A percentile compares a stretch with the other conserved stretches of the same genome.
Evolutionary conservation across 2,329 filamentous ascomycete genomes (phyloP).

Genomic region (Penicillium sp.): DNA sequence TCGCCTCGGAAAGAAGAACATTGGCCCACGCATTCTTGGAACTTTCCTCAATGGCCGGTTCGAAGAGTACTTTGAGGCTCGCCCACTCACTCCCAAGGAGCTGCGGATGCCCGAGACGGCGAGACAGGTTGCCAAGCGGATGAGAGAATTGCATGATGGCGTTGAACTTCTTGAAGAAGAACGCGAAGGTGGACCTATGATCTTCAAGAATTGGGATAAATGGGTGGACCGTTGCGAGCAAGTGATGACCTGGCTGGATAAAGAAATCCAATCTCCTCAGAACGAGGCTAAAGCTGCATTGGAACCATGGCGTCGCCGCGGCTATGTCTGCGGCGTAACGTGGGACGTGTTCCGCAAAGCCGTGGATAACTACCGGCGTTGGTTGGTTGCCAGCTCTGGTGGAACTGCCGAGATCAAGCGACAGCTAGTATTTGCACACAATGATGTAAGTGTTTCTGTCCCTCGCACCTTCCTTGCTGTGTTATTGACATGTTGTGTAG

Average conservation of each 20-base stretch:
- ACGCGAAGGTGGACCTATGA: slow-evolving; percentile 72
- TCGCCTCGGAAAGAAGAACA: slow-evolving; percentile 84
- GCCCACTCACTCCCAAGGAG: slow-evolving; percentile 72
- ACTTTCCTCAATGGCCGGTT: slow-evolving; percentile 95
- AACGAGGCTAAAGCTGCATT: slow-evolving; percentile 43
- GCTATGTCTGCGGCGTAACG: slow-evolving; percentile 77
- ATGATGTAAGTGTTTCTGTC: slow-evolving; percentile 69
- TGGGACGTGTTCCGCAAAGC: slow-evolving; percentile 75
- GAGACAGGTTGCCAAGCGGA: slow-evolving; percentile 91
- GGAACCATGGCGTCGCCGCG: slow-evolving; percentile 66
- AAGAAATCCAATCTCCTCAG: slow-evolving; percentile 56
- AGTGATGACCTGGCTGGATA: slow-evolving; percentile 54
- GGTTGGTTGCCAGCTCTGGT: slow-evolving; percentile 72
- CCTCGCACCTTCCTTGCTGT: slow-evolving; percentile 1
- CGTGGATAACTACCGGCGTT: slow-evolving; percentile 74
- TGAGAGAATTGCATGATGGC: slow-evolving; percentile 93
- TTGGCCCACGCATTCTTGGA: slow-evolving; percentile 84
- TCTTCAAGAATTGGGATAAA: slow-evolving; percentile 93
- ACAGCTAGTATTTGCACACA: slow-evolving; percentile 90
- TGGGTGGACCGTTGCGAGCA: slow-evolving; percentile 69
- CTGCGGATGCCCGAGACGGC: slow-evolving; percentile 80
- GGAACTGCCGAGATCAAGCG: slow-evolving; percentile 66
- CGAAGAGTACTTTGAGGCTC: slow-evolving; percentile 88
- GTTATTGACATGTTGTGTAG: slow-evolving; percentile 48
- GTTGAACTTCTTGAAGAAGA: slow-evolving; percentile 82